These are phyloP conservation scores for Fusarium devonianum DNA, from an alignment of 2,329 filamentous ascomycete species.

Conservation along the genomic window DNA sequence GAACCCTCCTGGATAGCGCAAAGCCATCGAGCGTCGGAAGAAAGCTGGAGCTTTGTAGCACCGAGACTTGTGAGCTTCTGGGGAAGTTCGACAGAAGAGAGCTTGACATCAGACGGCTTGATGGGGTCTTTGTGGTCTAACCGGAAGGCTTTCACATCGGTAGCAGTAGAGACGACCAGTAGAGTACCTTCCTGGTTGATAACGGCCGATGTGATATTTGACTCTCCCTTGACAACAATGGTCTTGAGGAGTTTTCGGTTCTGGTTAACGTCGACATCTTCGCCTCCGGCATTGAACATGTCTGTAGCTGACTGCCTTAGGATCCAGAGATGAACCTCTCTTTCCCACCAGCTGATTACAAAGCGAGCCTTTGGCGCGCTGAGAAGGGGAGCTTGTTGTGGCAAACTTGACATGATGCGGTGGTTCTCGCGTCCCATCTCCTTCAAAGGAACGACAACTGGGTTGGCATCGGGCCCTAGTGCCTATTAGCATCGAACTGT, in stretches of 20 bases:
- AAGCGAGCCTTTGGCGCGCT: conserved; percentile 78
- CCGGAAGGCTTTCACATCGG: conserved; percentile 79
- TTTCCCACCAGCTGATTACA: conserved; percentile 91
- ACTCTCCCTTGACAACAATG: conserved; percentile 75
- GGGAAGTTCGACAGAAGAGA: conserved; percentile 75
- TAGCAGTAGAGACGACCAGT: conserved; percentile 77
- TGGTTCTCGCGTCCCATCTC: conserved; percentile 83
- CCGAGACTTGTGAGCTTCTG: conserved; percentile 64
- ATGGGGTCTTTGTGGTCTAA: conserved; percentile 61
- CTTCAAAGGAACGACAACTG: conserved; percentile 78
- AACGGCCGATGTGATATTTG: conserved; percentile 78
- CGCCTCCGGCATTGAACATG: conserved; percentile 52
- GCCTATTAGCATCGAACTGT: conserved; percentile 3
- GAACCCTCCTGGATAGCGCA: conserved; percentile 69
- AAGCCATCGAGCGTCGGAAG: conserved; percentile 75
- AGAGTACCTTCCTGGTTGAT: conserved; percentile 76
- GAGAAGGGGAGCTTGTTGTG: conserved; percentile 76
- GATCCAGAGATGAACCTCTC: conserved; percentile 84
- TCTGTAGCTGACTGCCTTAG: conserved; percentile 56
- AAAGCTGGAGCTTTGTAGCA: conserved; percentile 73
- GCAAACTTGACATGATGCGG: conserved; percentile 81
- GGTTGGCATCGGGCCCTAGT: conserved; percentile 82
- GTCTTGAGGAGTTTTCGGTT: conserved; percentile 73
- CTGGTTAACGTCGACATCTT: conserved; percentile 54
- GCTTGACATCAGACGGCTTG: conserved; percentile 66